phyloP scores from a whole-genome alignment of 495 filamentous ascomycete genomes.

The Penicillium riverlandense region DNA sequence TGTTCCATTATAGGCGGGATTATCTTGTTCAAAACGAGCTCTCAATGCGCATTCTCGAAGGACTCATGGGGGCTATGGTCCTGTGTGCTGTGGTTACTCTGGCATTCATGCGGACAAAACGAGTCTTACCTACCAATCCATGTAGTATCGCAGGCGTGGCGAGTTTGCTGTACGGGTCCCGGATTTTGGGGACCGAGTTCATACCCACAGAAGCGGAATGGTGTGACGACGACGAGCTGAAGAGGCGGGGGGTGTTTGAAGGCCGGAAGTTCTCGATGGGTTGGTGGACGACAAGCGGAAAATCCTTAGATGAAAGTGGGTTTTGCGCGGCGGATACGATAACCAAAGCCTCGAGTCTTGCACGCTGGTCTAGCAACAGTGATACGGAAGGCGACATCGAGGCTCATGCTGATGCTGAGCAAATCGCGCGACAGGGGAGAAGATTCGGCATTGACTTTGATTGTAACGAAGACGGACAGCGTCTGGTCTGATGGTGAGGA shows the following conservation, averaged over 20 bases:
- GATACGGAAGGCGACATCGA: too few species aligned
- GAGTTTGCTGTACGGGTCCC: conserved; percentile 19
- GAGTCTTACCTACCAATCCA: conserved; percentile 20
- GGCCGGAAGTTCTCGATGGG: conserved; percentile 4
- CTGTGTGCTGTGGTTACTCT: conserved; percentile 11
- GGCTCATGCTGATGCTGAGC: too few species aligned
- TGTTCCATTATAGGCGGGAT: neutral
- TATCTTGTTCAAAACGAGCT: conserved; percentile 19
- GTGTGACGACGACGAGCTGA: conserved; percentile 6
- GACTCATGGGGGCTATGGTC: conserved; percentile 15
- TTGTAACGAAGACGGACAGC: too few species aligned
- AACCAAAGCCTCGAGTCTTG: too few species aligned
- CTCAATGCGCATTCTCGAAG: conserved; percentile 26
- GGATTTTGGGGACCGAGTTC: neutral
- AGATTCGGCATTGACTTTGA: too few species aligned
- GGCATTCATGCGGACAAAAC: conserved; percentile 14
- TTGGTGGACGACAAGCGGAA: conserved; percentile 1
- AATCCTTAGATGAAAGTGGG: too few species aligned
- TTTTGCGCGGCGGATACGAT: too few species aligned
- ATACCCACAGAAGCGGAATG: conserved; percentile 6
- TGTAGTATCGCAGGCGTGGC: conserved; percentile 23
- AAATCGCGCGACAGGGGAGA: too few species aligned
- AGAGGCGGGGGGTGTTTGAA: neutral
- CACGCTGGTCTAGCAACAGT: too few species aligned
- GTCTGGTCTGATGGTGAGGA: too few species aligned